phyloP scores from a whole-genome alignment of 2,329 filamentous ascomycete genomes.

The Calonectria multiphialidica region DNA sequence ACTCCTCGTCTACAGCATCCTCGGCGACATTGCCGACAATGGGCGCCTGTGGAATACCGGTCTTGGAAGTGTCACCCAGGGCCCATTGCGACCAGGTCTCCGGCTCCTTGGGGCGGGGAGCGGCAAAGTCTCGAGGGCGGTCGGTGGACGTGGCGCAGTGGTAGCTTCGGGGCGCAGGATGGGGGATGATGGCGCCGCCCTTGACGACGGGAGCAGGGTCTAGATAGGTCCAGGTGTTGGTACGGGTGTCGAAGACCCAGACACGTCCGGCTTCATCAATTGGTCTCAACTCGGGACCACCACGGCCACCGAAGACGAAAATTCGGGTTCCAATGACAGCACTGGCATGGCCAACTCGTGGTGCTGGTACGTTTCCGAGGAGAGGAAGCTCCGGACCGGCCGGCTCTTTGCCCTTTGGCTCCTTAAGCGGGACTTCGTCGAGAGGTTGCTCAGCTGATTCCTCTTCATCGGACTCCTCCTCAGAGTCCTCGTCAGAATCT shows the following conservation, averaged over 20 bases:
- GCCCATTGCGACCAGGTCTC: slow-evolving; percentile 68
- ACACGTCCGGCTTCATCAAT: slow-evolving; percentile 81
- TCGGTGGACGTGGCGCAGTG: slow-evolving; percentile 72
- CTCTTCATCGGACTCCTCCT: slow-evolving; percentile 29
- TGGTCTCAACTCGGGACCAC: slow-evolving; percentile 75
- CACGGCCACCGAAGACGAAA: slow-evolving; percentile 86
- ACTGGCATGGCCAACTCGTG: slow-evolving; percentile 81
- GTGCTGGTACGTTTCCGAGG: slow-evolving; percentile 66
- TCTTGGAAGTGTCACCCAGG: slow-evolving; percentile 64
- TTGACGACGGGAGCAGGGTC: slow-evolving; percentile 65
- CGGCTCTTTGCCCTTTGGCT: slow-evolving; percentile 56
- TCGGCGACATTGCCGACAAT: slow-evolving; percentile 69
- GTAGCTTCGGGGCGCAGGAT: slow-evolving; percentile 77
- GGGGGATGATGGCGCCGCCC: slow-evolving; percentile 52
- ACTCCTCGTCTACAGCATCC: slow-evolving; percentile 69
- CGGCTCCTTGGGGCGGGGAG: slow-evolving; percentile 49
- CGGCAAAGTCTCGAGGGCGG: slow-evolving; percentile 65
- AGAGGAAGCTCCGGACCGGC: slow-evolving; percentile 41
- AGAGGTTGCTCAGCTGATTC: slow-evolving; percentile 49
- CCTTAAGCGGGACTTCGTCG: slow-evolving; percentile 54
- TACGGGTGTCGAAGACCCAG: slow-evolving; percentile 79
- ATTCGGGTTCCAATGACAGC: slow-evolving; percentile 76
- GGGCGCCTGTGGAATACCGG: slow-evolving; percentile 70
- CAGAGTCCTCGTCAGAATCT: slow-evolving; percentile 27
- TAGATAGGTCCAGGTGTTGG: slow-evolving; percentile 74